phyloP scores from a whole-genome alignment of 2,329 filamentous ascomycete genomes.

The Dactylonectria macrodidyma region DNA sequence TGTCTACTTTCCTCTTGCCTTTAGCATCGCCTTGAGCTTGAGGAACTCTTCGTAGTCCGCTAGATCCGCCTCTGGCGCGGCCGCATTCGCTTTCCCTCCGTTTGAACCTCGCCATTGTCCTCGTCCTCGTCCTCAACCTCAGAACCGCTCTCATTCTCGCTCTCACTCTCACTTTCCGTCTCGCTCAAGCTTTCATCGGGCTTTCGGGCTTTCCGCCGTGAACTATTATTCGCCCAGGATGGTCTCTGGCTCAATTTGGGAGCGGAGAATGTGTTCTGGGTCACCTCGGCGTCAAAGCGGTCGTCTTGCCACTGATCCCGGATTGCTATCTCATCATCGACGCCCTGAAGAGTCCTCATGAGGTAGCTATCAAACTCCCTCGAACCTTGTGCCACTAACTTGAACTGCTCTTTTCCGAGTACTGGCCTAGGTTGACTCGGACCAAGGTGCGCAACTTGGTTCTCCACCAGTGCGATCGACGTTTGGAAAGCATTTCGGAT shows the following conservation, averaged over 20 bases:
- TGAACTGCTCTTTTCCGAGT: conserved; percentile 24
- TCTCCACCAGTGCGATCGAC: conserved; percentile 38
- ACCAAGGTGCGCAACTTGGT: conserved; percentile 5
- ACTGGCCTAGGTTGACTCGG: conserved; percentile 12
- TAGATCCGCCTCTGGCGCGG: neutral
- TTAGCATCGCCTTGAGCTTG: neutral
- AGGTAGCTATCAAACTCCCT: conserved; percentile 31
- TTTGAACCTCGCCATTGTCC: neutral
- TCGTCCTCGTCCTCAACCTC: neutral
- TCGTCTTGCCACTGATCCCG: neutral
- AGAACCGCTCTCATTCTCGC: neutral
- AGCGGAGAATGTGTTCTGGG: neutral
- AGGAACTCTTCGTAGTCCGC: neutral
- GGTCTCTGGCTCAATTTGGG: neutral
- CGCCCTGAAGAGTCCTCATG: neutral
- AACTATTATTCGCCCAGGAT: neutral
- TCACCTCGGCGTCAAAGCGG: neutral
- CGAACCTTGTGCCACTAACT: conserved; percentile 24
- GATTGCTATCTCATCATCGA: neutral
- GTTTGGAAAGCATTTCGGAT: conserved; percentile 47
- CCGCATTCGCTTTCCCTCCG: neutral
- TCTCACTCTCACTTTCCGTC: neutral
- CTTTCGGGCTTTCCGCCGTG: neutral
- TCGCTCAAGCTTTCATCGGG: neutral
- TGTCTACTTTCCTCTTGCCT: neutral